A percentile compares a stretch with the other conserved stretches of the same genome.
phyloP scores from a whole-genome alignment of 345 rosid species.

The Sisymbrium irio region DNA sequence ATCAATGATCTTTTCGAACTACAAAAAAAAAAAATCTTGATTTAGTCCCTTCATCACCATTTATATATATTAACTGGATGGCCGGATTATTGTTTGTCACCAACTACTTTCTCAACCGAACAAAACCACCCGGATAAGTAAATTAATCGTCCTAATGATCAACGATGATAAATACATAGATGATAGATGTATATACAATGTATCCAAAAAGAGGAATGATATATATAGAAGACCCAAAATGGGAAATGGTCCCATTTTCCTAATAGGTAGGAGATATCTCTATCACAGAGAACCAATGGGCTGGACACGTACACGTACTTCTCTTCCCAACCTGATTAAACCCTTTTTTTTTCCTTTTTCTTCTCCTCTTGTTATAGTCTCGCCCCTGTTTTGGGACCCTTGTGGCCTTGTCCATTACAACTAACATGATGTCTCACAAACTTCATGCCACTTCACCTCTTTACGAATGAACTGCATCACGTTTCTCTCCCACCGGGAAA shows the following conservation, averaged over 20 bases:
- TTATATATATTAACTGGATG: background rate
- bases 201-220: constrained; percentile 27
- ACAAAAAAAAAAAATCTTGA: background rate
- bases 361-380: constrained; percentile 1
- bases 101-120: background rate
- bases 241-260: constrained; percentile 34
- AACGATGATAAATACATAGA: background rate
- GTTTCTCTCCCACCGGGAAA: background rate
- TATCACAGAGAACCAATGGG: constrained; percentile 26
- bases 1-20: background rate
- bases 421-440: constrained; percentile 14
- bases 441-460: background rate
- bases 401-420: constrained; percentile 26
- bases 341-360: background rate
- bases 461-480: background rate
- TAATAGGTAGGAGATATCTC: constrained; percentile 34
- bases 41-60: background rate
- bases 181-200: background rate
- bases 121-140: background rate
- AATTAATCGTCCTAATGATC: background rate
- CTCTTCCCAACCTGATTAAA: constrained; percentile 17
- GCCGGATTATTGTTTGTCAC: background rate
- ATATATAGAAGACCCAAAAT: background rate
- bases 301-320: constrained; percentile 28
- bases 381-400: constrained; percentile 26